Evolutionary conservation across 2,329 filamentous ascomycete genomes (phyloP).

Genomic region (Pseudofabraea citricarpa): DNA sequence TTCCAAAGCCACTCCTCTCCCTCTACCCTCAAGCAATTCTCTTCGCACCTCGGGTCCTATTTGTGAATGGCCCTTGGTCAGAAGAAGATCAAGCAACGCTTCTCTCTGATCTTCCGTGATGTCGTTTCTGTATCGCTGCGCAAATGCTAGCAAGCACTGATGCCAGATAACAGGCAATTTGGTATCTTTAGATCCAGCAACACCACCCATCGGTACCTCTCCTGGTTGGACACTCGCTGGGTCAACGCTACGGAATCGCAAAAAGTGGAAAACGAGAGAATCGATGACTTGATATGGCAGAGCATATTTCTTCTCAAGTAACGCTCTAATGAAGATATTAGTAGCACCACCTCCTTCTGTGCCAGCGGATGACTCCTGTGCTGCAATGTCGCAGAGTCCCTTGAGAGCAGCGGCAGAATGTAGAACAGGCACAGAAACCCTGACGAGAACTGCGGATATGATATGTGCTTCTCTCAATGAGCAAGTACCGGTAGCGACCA

Average conservation of each 20-base stretch:
- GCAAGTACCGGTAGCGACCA: slow-evolving; percentile 81
- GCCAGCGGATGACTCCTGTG: slow-evolving; percentile 77
- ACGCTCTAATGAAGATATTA: slow-evolving; percentile 89
- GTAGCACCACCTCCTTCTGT: slow-evolving; percentile 86
- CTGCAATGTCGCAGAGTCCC: slow-evolving; percentile 88
- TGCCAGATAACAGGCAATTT: slow-evolving; percentile 95
- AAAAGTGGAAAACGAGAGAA: slow-evolving; percentile 91
- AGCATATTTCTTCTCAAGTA: slow-evolving; percentile 96
- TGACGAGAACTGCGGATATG: slow-evolving; percentile 76
- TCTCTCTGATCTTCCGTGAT: slow-evolving; percentile 95
- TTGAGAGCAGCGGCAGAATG: slow-evolving; percentile 91
- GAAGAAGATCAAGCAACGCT: slow-evolving; percentile 78
- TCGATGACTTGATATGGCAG: slow-evolving; percentile 93
- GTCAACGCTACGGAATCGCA: slow-evolving; percentile 75
- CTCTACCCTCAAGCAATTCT: slow-evolving; percentile 83
- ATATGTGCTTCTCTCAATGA: slow-evolving; percentile 91
- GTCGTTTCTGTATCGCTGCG: slow-evolving; percentile 91
- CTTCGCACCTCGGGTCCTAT: slow-evolving; percentile 90
- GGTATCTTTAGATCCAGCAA: slow-evolving; percentile 44
- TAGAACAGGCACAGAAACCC: slow-evolving; percentile 83
- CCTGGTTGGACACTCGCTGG: slow-evolving; percentile 47
- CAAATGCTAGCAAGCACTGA: slow-evolving; percentile 86
- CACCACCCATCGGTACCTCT: slow-evolving; percentile 45
- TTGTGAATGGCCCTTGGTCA: slow-evolving; percentile 77
- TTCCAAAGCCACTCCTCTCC: slow-evolving; percentile 70